phyloP scores from a whole-genome alignment of 2,329 filamentous ascomycete genomes.

The Aspergillaceae sp. region DNA sequence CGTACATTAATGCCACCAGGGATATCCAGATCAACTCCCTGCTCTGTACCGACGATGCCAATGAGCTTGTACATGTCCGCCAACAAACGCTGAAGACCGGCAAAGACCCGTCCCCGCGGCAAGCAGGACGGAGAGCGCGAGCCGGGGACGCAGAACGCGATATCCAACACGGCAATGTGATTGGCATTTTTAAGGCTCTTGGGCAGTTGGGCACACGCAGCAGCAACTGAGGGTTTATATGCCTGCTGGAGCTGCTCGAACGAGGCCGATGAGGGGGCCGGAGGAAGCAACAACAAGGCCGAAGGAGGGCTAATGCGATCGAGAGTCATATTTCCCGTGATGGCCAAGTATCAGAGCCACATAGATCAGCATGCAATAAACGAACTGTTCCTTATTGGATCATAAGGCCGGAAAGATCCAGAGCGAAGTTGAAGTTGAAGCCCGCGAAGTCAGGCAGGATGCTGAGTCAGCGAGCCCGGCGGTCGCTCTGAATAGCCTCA shows the following conservation, averaged over 20 bases:
- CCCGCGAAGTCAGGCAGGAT: background rate
- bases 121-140: slow-evolving; percentile 45
- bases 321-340: slow-evolving; percentile 15
- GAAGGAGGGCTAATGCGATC: slow-evolving; percentile 15
- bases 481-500: background rate
- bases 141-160: slow-evolving; percentile 56
- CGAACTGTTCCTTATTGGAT: too few species aligned
- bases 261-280: slow-evolving; percentile 50
- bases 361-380: slow-evolving; percentile 2
- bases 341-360: background rate
- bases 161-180: slow-evolving; percentile 40
- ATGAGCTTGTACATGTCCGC: slow-evolving; percentile 71
- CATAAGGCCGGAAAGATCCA: background rate
- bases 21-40: slow-evolving; percentile 54
- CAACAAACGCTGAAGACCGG: slow-evolving; percentile 62
- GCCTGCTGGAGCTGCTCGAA: slow-evolving; percentile 47
- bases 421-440: background rate
- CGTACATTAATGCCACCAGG: slow-evolving; percentile 67
- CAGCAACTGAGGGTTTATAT: slow-evolving; percentile 52
- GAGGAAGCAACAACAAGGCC: slow-evolving; percentile 54
- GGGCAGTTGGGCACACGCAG: slow-evolving; percentile 45
- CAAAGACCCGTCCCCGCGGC: slow-evolving; percentile 54
- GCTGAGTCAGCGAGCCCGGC: slow-evolving; percentile 14
- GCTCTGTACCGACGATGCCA: slow-evolving; percentile 59
- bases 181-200: slow-evolving; percentile 21